Percentiles rank a stretch among this genome's conserved stretches.
Evolutionary conservation across 2,329 filamentous ascomycete species (phyloP).

Genomic region (Madurella fahalii): DNA sequence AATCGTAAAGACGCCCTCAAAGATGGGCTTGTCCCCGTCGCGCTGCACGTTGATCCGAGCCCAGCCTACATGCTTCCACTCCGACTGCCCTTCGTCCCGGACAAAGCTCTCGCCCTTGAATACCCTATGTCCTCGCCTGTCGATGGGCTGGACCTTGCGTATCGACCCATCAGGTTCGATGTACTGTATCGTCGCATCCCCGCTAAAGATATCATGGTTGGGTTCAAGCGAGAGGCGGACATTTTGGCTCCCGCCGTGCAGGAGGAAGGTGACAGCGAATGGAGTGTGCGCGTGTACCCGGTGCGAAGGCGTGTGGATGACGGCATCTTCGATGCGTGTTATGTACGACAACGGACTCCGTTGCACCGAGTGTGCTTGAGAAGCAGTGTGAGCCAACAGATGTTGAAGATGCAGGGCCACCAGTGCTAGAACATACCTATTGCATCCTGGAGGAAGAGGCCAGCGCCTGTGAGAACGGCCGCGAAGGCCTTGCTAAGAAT

Average conservation of each 20-base stretch:
- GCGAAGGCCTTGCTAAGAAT: slow-evolving; percentile 29
- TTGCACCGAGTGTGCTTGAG: slow-evolving; percentile 64
- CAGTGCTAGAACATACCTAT: slow-evolving; percentile 24
- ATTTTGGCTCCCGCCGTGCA: slow-evolving; percentile 63
- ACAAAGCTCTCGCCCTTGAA: slow-evolving; percentile 78
- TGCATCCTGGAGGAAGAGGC: slow-evolving; percentile 24
- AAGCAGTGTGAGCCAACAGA: slow-evolving; percentile 1
- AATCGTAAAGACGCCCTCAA: slow-evolving; percentile 84
- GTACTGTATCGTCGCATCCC: slow-evolving; percentile 70
- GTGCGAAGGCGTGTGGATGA: slow-evolving; percentile 73
- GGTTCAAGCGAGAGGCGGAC: slow-evolving; percentile 80
- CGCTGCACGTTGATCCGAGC: slow-evolving; percentile 72
- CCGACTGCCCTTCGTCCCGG: slow-evolving; percentile 51
- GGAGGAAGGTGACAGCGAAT: slow-evolving; percentile 79
- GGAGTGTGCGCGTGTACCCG: slow-evolving; percentile 74
- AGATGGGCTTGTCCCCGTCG: slow-evolving; percentile 75
- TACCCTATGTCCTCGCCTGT: slow-evolving; percentile 71
- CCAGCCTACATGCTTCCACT: slow-evolving; percentile 83
- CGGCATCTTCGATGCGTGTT: slow-evolving; percentile 66
- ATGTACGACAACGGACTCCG: slow-evolving; percentile 75
- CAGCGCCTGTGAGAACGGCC: slow-evolving; percentile 27
- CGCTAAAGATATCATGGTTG: slow-evolving; percentile 82
- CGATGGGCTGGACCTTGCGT: slow-evolving; percentile 61
- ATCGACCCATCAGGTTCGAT: slow-evolving; percentile 69
- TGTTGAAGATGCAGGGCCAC: background rate